Percentiles rank a stretch among this genome's conserved stretches.
Evolutionary conservation across 306 rosid species (phyloP).

Genomic region (Comarum palustre): DNA sequence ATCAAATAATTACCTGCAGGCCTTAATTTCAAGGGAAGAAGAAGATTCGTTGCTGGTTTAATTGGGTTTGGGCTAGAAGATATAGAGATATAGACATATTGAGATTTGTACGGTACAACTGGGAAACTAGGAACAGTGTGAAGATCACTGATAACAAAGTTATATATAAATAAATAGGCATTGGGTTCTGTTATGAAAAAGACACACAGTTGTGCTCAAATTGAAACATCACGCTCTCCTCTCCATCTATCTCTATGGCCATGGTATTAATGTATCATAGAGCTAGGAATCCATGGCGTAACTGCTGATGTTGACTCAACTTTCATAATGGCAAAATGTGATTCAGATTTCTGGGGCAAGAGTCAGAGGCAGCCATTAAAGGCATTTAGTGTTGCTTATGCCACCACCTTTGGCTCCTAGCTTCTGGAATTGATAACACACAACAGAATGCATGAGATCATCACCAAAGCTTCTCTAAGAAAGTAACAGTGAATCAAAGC

Average conservation of each 20-base stretch:
- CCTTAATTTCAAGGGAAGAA: not conserved
- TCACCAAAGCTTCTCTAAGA: not conserved
- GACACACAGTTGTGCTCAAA: slow-evolving; percentile 10
- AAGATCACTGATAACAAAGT: slow-evolving; percentile 9
- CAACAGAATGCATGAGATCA: slow-evolving; percentile 17
- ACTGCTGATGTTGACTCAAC: slow-evolving; percentile 46
- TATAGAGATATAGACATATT: not conserved
- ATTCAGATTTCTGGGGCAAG: slow-evolving; percentile 29
- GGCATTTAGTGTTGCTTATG: slow-evolving; percentile 41
- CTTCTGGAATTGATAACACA: slow-evolving; percentile 39
- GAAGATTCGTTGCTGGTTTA: slow-evolving; percentile 11
- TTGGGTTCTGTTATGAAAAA: slow-evolving; percentile 9
- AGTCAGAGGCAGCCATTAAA: slow-evolving; percentile 27
- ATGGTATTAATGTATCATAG: not conserved
- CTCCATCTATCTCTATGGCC: not conserved
- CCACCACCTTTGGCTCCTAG: slow-evolving; percentile 10
- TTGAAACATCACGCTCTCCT: slow-evolving; percentile 14
- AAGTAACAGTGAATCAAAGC: not conserved
- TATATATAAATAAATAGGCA: not conserved
- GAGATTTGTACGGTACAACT: slow-evolving; percentile 11
- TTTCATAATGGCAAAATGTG: slow-evolving; percentile 40
- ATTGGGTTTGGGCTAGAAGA: slow-evolving; percentile 1
- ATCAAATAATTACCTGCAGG: slow-evolving; percentile 6
- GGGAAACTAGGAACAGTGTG: slow-evolving; percentile 7
- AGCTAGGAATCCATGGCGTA: slow-evolving; percentile 35